Evolutionary conservation across 2,329 filamentous ascomycete species (phyloP), one percentile per base, ranked within the genome.

Genomic region (Diplodia corticola): DNA sequence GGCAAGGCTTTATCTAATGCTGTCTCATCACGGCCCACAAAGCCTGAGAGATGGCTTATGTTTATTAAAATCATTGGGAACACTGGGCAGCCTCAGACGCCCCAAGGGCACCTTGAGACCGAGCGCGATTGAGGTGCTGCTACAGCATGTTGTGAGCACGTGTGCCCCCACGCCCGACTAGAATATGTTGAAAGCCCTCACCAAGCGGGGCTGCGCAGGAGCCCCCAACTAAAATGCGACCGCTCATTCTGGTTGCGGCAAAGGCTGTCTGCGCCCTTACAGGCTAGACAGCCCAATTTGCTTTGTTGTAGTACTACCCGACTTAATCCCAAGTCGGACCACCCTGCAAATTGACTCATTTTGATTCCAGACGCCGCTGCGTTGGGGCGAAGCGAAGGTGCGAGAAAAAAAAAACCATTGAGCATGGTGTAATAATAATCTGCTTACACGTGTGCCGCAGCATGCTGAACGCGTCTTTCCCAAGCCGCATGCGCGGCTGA

Each of bases 71-170:
- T 61, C 40, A 35, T 24, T n/a, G 6, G 28, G n/a, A 20, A 7
- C 57, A 20, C 40, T n/a, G 35, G 40, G 24, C 55, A 35, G 22
- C n/a, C 40, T 60, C 55, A 37, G 40, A 44, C 57, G n/a, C 26
- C 28, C 44, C 44, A 24, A 20, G 40, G 57, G 4, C 24, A 37
- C 55, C 55, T 59, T 59, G 55, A 59, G 55, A 59, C 35, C 24
- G 46, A 46, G 35, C 13, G 54, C 15, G 33, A 33, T 17, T 40
- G 53, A 57, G 35, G 37, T 40, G 35, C 30, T 46, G 24, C 20
- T 48, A 59, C 22, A 33, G 33, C 57, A 48, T 48, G 55, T 60
- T 48, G n/a, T n/a, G 55, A 48, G 37, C 55, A 61, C 44, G 57
- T 61, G 57, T 61, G 55, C 30, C 12, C n/a, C 44, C 20, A 49